These are phyloP conservation scores for Ploettnerulaceae sp. DNA, from an alignment of 2,329 filamentous ascomycete genomes.

Conservation along the genomic window DNA sequence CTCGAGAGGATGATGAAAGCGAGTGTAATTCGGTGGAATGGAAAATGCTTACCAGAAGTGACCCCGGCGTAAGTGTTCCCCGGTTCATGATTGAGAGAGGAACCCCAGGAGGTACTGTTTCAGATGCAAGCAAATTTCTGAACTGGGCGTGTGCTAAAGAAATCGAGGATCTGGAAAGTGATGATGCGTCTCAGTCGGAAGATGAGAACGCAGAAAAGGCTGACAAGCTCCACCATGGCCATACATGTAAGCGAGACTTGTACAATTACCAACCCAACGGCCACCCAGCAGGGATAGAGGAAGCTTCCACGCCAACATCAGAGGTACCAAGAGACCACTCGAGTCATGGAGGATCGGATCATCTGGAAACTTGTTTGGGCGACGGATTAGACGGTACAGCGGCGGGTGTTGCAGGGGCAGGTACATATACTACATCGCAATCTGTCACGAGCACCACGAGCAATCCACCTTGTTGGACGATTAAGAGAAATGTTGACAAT, in stretches of 20 bases:
- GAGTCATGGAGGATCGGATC: slow-evolving; percentile 3
- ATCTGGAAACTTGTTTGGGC: slow-evolving; percentile 21
- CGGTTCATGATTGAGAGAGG: slow-evolving; percentile 68
- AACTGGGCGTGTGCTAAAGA: slow-evolving; percentile 56
- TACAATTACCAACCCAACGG: slow-evolving; percentile 33
- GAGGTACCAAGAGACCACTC: slow-evolving; percentile 5
- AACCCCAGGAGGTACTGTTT: slow-evolving; percentile 59
- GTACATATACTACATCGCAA: slow-evolving; percentile 41
- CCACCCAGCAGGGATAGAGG: slow-evolving; percentile 27
- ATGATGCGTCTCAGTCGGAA: slow-evolving; percentile 16
- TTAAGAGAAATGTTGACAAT: slow-evolving; percentile 15
- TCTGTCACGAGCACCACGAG: slow-evolving; percentile 25
- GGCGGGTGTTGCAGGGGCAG: slow-evolving; percentile 46
- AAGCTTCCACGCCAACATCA: slow-evolving; percentile 9
- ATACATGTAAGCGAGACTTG: slow-evolving; percentile 29
- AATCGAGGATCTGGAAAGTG: slow-evolving; percentile 29
- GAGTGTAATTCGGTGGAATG: slow-evolving; percentile 64
- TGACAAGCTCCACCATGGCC: slow-evolving; percentile 18
- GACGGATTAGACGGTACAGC: slow-evolving; percentile 53
- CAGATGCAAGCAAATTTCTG: slow-evolving; percentile 63
- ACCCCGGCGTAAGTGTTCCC: slow-evolving; percentile 68
- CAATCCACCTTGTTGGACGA: slow-evolving; percentile 29
- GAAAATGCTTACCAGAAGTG: slow-evolving; percentile 70
- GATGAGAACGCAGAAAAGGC: slow-evolving; percentile 20
- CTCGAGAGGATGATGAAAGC: slow-evolving; percentile 39